phyloP scores from a whole-genome alignment of 495 filamentous ascomycete species.

The Hypoxylon trugodes region DNA sequence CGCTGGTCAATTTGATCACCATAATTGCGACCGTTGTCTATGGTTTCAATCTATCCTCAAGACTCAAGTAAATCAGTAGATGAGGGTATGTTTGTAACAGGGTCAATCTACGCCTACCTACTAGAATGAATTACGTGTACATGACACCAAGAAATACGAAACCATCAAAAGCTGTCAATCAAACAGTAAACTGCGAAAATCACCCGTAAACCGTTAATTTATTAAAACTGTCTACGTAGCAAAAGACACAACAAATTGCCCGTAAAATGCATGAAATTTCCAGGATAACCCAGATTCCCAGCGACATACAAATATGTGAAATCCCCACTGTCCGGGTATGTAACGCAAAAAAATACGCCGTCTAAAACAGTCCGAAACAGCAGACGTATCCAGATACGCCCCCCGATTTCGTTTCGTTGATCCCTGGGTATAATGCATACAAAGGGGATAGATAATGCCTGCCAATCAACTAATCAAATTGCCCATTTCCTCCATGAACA shows the following conservation, averaged over 20 bases:
- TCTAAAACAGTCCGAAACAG: conserved; percentile 38
- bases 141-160: conserved; percentile 14
- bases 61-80: conserved; percentile 53
- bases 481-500: neutral
- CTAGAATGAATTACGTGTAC: conserved; percentile 17
- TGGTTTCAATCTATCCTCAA: conserved; percentile 71
- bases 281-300: conserved; percentile 10
- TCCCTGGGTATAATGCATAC: conserved; percentile 38
- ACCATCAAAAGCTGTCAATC: neutral
- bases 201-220: conserved; percentile 9
- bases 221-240: conserved; percentile 9
- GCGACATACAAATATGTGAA: neutral
- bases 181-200: conserved; percentile 1
- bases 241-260: neutral
- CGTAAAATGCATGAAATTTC: conserved; percentile 16
- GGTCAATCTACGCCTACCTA: neutral
- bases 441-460: conserved; percentile 21
- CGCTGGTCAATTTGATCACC: conserved; percentile 74
- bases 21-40: conserved; percentile 75
- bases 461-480: neutral
- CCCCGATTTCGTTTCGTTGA: no score
- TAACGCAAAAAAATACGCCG: conserved; percentile 33
- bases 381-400: conserved; percentile 37
- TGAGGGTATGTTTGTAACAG: no score
- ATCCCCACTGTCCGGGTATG: conserved; percentile 26